Conservation (phyloP, 139 green algal genomes). For the Micromonas commoda region DNA sequence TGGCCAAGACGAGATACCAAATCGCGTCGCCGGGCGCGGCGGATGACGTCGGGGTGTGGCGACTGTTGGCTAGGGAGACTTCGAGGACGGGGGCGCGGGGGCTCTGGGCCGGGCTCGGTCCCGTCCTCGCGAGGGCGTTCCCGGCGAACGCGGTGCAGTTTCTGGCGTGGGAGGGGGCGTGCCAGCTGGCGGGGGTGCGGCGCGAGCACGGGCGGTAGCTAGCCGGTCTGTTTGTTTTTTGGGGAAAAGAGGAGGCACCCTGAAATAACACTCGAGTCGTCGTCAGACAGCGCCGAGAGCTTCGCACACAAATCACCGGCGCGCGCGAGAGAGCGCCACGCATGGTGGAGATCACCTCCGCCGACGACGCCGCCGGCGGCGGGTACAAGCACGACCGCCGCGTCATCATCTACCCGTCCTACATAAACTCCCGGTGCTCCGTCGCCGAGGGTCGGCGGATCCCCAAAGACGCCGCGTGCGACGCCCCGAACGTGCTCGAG, state of each 20-base stretch:
- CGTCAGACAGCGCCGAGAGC: too few species aligned
- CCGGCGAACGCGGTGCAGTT: background rate
- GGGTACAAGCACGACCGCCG: background rate
- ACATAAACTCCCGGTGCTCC: constrained; percentile 54
- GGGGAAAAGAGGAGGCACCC: too few species aligned
- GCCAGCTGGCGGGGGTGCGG: background rate
- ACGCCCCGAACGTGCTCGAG: constrained; percentile 48
- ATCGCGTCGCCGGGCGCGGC: background rate
- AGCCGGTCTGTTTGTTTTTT: too few species aligned
- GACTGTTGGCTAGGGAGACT: background rate
- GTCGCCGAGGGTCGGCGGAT: constrained; percentile 53
- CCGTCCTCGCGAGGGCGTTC: background rate
- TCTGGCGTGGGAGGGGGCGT: background rate
- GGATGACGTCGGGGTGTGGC: background rate
- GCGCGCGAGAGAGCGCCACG: too few species aligned
- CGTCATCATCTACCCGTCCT: constrained; percentile 54
- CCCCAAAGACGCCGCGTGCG: constrained; percentile 40
- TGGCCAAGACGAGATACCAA: background rate
- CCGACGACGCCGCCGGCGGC: too few species aligned
- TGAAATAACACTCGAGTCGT: too few species aligned
- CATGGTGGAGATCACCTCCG: too few species aligned
- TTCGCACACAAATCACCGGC: too few species aligned
- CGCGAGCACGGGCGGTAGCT: too few species aligned
- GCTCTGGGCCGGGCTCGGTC: background rate
- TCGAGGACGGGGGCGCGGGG: background rate